Evolutionary conservation across 768 basidiomycete species (phyloP).

Genomic region (Boletus barrowsii): DNA sequence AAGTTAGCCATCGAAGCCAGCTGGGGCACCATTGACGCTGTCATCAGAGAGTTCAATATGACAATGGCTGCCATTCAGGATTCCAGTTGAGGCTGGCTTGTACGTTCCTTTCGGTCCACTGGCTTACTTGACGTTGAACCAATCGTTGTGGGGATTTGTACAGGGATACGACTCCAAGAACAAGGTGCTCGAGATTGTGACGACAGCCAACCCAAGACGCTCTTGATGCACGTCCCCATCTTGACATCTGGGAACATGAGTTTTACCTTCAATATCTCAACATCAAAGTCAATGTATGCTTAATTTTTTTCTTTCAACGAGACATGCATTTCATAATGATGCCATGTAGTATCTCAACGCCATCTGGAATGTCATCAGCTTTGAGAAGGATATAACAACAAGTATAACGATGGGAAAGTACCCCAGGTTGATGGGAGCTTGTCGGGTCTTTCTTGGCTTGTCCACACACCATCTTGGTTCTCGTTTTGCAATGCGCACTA

Average conservation of each 20-base stretch:
- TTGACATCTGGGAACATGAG: conserved; percentile 95
- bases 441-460: no score
- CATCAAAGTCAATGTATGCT: conserved; percentile 50
- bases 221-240: conserved; percentile 71
- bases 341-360: conserved; percentile 77
- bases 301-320: no score
- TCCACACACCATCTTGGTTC: no score
- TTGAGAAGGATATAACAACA: conserved; percentile 51
- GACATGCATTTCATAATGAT: no score
- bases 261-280: conserved; percentile 97
- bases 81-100: conserved; percentile 95
- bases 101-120: conserved; percentile 38
- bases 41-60: conserved; percentile 82
- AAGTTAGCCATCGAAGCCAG: conserved; percentile 57
- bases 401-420: no score
- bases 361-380: conserved; percentile 97
- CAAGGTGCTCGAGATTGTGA: conserved; percentile 78
- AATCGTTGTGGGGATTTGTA: neutral
- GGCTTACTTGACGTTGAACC: no score
- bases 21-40: conserved; percentile 68
- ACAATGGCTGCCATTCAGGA: conserved; percentile 86
- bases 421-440: no score
- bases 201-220: conserved; percentile 94
- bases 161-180: conserved; percentile 68
- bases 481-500: no score